Conservation (phyloP, 2,329 filamentous ascomycete genomes). For the Penicillium aurantiogriseum region DNA sequence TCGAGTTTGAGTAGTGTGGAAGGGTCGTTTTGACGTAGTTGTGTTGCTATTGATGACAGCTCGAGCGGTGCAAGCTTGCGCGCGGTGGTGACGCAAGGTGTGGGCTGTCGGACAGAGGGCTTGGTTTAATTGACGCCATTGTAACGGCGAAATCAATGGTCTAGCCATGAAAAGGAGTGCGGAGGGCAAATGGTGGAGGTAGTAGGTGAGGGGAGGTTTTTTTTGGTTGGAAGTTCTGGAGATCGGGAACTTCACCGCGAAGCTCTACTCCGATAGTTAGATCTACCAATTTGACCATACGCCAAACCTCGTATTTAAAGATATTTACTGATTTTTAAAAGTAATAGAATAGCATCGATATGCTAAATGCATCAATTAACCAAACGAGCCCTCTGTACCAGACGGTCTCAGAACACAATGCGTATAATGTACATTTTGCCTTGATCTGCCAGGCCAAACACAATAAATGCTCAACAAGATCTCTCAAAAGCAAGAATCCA, state of each 20-base stretch:
- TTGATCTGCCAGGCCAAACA: constrained; percentile 26
- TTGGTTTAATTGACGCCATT: constrained; percentile 16
- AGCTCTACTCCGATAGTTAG: not conserved
- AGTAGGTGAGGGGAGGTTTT: constrained; percentile 1
- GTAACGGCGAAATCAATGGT: constrained; percentile 13
- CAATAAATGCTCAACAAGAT: constrained; percentile 20
- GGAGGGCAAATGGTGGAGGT: not conserved
- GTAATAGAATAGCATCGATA: constrained; percentile 1
- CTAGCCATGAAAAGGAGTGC: constrained; percentile 15
- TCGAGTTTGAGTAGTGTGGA: constrained; percentile 13
- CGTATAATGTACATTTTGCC: constrained; percentile 42
- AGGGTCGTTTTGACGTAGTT: constrained; percentile 1
- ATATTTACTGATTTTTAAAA: not conserved
- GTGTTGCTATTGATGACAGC: not conserved
- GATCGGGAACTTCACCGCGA: constrained; percentile 4
- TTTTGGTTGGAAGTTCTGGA: constrained; percentile 12
- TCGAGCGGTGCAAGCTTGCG: constrained; percentile 1
- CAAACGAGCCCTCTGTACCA: constrained; percentile 25
- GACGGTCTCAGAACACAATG: constrained; percentile 26
- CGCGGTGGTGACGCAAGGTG: not conserved
- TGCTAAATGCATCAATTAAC: constrained; percentile 30
- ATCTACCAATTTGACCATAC: not conserved
- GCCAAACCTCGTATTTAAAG: not conserved
- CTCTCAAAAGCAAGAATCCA: constrained; percentile 22
- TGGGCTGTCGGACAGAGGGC: not conserved